Evolutionary conservation across 805 yeast genomes (phyloP), one percentile per base, ranked within the genome.

Genomic region (Pichia gijzeniarum): DNA sequence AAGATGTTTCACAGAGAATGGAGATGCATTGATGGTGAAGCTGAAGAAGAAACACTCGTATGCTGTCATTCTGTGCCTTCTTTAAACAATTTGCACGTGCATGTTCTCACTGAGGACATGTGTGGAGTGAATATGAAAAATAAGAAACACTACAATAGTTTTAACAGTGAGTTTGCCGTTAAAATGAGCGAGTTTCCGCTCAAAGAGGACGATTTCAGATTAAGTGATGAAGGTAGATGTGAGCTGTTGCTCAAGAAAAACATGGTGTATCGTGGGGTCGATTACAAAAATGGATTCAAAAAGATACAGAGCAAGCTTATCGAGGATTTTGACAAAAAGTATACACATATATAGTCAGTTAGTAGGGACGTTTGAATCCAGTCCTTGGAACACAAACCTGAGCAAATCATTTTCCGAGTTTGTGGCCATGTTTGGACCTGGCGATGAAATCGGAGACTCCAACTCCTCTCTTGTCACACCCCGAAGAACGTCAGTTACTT

Each of bases 11-110:
- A 45, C 9, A 30, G 41, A 16, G 22, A 41, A 12, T 60, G 53
- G 44, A 33, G 41, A 21, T n/a, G 41, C 18, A 35, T 47, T 39
- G 51, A 40, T 21, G 52, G 38, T 2, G 47, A 30, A 9, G 41
- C 34, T 70, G 27, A 57, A 59, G 3, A 45, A 54, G 1, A 58
- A 5, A 38, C 60, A 28, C 64, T 67, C 48, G 73, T 72, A 8
- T 91, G 95, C 0, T 71, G 85, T 21, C 95, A 86, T 61, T 62
- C 84, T 4, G 72, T 72, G 2, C 95, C 95, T 3, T 80, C 89
- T 1, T 59, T 85, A 72, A 63, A 62, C 34, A 84, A 86, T 58
- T 54, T 85, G 38, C 95, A 86, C 56, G 65, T 86, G 17, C 95
- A 86, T 64, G 77, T 86, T 20, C 69, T 86, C 40, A 79, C 89